phyloP scores from a whole-genome alignment of 257 asterid species.

The Knoxia roxburghii region DNA sequence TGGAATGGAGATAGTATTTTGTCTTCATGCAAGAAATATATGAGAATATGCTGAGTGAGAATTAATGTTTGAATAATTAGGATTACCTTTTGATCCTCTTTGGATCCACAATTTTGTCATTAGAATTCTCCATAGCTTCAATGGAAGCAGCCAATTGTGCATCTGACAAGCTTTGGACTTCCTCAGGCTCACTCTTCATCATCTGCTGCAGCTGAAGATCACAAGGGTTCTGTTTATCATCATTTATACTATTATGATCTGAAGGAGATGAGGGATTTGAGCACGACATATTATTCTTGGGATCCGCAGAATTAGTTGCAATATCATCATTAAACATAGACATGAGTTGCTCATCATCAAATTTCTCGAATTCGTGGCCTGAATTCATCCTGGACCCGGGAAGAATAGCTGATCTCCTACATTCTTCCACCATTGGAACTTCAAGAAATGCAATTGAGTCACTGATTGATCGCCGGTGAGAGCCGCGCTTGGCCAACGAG shows the following conservation, averaged over 20 bases:
- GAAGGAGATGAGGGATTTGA: slow-evolving; percentile 77
- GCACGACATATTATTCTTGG: slow-evolving; percentile 33
- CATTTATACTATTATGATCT: slow-evolving; percentile 64
- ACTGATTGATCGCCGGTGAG: slow-evolving; percentile 75
- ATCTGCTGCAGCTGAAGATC: slow-evolving; percentile 36
- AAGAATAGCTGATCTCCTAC: slow-evolving; percentile 41
- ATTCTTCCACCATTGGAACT: slow-evolving; percentile 59
- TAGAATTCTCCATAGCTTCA: slow-evolving; percentile 35
- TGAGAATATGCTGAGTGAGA: no score
- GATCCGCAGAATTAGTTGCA: slow-evolving; percentile 19
- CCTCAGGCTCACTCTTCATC: slow-evolving; percentile 70
- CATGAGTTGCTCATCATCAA: slow-evolving; percentile 86
- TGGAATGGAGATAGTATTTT: no score
- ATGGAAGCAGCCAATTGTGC: slow-evolving; percentile 22
- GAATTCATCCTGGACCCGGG: not conserved
- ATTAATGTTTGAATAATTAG: no score
- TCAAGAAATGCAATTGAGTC: slow-evolving; percentile 79
- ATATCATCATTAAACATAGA: slow-evolving; percentile 64
- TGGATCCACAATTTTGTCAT: slow-evolving; percentile 60
- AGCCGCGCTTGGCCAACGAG: slow-evolving; percentile 59
- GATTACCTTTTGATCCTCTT: slow-evolving; percentile 86
- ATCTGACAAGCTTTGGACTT: slow-evolving; percentile 54
- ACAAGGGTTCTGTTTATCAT: slow-evolving; percentile 28
- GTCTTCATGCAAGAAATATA: no score
- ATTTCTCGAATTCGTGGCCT: slow-evolving; percentile 45